These are phyloP conservation scores for Agrostemma githago DNA, from an alignment of 148 eudicot species.

Conservation along the genomic window DNA sequence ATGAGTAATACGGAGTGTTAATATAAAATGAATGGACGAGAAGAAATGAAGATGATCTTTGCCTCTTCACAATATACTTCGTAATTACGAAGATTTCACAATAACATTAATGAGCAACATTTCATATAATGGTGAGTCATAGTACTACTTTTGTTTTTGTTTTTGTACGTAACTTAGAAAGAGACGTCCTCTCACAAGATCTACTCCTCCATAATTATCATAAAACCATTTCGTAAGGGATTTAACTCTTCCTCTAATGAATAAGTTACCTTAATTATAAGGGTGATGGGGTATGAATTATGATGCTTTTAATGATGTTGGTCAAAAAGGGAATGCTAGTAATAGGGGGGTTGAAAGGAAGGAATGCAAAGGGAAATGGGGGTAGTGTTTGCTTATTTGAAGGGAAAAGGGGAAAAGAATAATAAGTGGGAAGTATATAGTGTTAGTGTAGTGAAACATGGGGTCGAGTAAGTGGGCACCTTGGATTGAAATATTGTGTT, in stretches of 20 bases:
- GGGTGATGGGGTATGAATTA: conserved; percentile 6
- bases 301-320: conserved; percentile 23
- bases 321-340: conserved; percentile 24
- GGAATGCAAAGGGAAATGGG: conserved; percentile 9
- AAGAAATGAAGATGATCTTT: too few species aligned
- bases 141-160: too few species aligned
- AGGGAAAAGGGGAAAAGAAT: conserved; percentile 6
- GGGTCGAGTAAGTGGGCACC: conserved; percentile 24
- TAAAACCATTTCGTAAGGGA: too few species aligned
- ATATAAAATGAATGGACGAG: too few species aligned
- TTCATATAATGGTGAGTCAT: too few species aligned
- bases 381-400: conserved; percentile 18
- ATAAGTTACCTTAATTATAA: not conserved
- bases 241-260: not conserved
- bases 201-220: too few species aligned
- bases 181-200: too few species aligned
- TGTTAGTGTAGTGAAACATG: conserved; percentile 22
- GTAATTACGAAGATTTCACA: too few species aligned
- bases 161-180: too few species aligned
- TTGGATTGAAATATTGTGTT: conserved; percentile 13
- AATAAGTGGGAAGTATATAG: conserved; percentile 18
- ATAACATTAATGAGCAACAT: too few species aligned
- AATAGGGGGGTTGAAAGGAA: conserved; percentile 11
- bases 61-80: too few species aligned
- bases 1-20: too few species aligned